Percentiles rank a stretch among this genome's conserved stretches.
phyloP scores from a whole-genome alignment of 352 stramenopile genomes.

The Phytophthora citricola region DNA sequence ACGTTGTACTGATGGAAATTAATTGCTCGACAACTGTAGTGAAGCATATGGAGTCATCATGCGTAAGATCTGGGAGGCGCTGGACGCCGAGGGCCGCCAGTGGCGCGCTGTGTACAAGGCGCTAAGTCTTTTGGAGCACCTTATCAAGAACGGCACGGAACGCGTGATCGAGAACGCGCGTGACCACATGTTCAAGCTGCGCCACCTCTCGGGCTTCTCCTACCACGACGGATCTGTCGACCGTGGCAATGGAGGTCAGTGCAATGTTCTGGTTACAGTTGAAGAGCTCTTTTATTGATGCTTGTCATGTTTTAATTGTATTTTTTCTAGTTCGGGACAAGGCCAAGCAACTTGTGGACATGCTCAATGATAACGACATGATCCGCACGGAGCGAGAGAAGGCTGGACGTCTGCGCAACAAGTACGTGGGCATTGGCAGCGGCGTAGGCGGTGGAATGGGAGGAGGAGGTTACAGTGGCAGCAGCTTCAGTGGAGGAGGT shows the following conservation, averaged over 20 bases:
- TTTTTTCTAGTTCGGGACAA: constrained; percentile 82
- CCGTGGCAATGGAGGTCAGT: constrained; percentile 81
- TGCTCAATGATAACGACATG: constrained; percentile 90
- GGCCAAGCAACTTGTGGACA: constrained; percentile 87
- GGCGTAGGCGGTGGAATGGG: constrained; percentile 51
- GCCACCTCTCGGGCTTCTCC: constrained; percentile 87
- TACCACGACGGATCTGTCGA: constrained; percentile 90
- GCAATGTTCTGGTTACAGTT: neutral
- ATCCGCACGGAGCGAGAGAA: constrained; percentile 91
- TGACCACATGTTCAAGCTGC: constrained; percentile 94
- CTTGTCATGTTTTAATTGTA: constrained; percentile 12
- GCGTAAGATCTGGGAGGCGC: constrained; percentile 96
- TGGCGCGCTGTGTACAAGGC: constrained; percentile 98
- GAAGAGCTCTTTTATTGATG: constrained; percentile 13
- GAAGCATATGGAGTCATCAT: constrained; percentile 91
- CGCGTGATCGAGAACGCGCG: constrained; percentile 97
- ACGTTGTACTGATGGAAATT: neutral
- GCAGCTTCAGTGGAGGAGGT: constrained; percentile 46
- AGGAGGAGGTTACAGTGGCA: constrained; percentile 46
- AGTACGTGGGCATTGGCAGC: constrained; percentile 88
- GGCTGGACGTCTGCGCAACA: constrained; percentile 82
- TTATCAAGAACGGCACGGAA: constrained; percentile 98
- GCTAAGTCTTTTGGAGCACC: constrained; percentile 95
- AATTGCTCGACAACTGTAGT: constrained; percentile 44
- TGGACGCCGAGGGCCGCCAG: constrained; percentile 88